Percentiles rank a stretch among this genome's conserved stretches.
phyloP scores from a whole-genome alignment of 2,329 filamentous ascomycete species.

The Nemania diffusa region DNA sequence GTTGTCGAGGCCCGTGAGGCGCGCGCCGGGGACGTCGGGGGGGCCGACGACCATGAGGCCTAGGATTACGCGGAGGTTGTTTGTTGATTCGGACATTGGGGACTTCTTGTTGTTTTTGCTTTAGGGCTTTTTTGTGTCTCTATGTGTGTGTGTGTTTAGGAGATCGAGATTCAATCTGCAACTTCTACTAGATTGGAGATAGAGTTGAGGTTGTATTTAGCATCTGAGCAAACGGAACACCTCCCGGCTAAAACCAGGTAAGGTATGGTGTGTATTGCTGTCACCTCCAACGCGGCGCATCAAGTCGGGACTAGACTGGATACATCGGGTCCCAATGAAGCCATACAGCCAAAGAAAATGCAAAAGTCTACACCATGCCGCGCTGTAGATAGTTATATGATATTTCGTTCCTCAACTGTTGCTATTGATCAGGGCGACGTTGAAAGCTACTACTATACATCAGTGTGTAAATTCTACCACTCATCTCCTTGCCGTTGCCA shows the following conservation, averaged over 20 bases:
- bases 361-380: too few relatives aligned
- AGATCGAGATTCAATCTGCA: too few relatives aligned
- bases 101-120: too few relatives aligned
- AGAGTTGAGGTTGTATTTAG: neutral
- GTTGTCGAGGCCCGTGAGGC: conserved; percentile 73
- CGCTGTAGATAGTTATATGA: too few relatives aligned
- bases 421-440: neutral
- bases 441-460: neutral
- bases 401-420: too few relatives aligned
- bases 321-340: neutral
- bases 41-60: conserved; percentile 86
- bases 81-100: conserved; percentile 34
- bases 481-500: too few relatives aligned
- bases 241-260: neutral
- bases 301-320: neutral
- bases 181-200: too few relatives aligned
- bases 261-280: neutral
- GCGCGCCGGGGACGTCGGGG: conserved; percentile 71
- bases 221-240: neutral
- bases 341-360: too few relatives aligned
- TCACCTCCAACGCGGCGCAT: neutral
- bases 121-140: too few relatives aligned
- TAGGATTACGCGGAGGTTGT: conserved; percentile 76
- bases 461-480: too few relatives aligned
- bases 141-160: too few relatives aligned